These are phyloP conservation scores for Leccinum subspadiceum DNA, from an alignment of 1,284 basidiomycete species.

Conservation along the genomic window DNA sequence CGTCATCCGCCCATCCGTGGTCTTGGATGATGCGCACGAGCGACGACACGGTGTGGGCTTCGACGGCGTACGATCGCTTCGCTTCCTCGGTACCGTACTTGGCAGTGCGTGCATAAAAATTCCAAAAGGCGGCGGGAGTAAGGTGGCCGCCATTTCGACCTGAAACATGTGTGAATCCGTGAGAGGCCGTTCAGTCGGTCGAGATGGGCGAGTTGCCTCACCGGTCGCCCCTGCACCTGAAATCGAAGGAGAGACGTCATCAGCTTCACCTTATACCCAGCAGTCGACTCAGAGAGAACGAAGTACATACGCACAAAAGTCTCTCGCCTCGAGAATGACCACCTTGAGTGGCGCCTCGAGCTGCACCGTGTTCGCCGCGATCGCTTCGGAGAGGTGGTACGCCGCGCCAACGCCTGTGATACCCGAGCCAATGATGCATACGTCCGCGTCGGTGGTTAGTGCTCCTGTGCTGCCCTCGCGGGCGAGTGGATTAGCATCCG, in stretches of 20 bases:
- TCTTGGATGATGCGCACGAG: constrained; percentile 51
- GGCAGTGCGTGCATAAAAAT: constrained; percentile 41
- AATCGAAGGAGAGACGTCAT: background rate
- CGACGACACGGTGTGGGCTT: constrained; percentile 51
- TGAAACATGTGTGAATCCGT: constrained; percentile 23
- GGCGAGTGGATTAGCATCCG: constrained; percentile 62
- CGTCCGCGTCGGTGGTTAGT: constrained; percentile 57
- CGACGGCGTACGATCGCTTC: constrained; percentile 51
- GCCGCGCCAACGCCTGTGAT: constrained; percentile 74
- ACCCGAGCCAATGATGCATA: constrained; percentile 76
- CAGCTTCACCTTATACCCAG: background rate
- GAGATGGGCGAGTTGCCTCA: constrained; percentile 25
- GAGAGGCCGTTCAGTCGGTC: background rate
- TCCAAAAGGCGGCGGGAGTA: constrained; percentile 48
- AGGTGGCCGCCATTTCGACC: constrained; percentile 81
- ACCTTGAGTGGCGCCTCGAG: constrained; percentile 39
- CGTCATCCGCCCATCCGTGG: constrained; percentile 42
- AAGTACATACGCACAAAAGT: constrained; percentile 60
- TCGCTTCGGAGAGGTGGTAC: constrained; percentile 57
- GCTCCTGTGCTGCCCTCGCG: constrained; percentile 59
- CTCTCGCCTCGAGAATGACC: constrained; percentile 70
- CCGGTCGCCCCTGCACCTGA: constrained; percentile 81
- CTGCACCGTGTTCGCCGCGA: constrained; percentile 18
- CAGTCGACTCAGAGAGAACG: background rate
- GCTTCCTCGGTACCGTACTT: constrained; percentile 55